phyloP scores from a whole-genome alignment of 2,329 filamentous ascomycete genomes.

The Cercospora canescens region DNA sequence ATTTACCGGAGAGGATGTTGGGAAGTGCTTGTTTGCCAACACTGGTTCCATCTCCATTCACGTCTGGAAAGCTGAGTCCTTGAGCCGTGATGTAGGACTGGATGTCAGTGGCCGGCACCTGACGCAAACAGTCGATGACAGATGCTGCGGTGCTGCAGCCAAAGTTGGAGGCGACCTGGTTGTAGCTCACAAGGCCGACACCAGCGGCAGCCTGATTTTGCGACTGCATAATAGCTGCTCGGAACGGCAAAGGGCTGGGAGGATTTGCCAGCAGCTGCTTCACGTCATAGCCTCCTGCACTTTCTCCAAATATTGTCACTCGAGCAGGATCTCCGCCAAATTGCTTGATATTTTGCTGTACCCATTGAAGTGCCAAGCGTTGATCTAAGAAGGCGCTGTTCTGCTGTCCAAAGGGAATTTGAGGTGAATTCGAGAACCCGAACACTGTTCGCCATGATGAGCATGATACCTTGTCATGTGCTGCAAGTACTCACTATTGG shows the following conservation, averaged over 20 bases:
- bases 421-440: constrained; percentile 32
- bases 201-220: constrained; percentile 9
- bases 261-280: constrained; percentile 22
- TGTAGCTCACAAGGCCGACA: constrained; percentile 12
- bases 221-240: constrained; percentile 25
- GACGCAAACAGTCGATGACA: constrained; percentile 15
- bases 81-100: constrained; percentile 14
- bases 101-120: constrained; percentile 14
- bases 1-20: constrained; percentile 14
- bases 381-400: constrained; percentile 38
- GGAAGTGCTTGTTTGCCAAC: constrained; percentile 16
- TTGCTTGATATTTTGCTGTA: constrained; percentile 53
- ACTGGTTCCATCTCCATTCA: constrained; percentile 16
- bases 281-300: constrained; percentile 21
- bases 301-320: constrained; percentile 30
- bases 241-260: constrained; percentile 22
- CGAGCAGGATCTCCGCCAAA: constrained; percentile 58
- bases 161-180: constrained; percentile 18
- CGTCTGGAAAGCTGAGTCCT: constrained; percentile 26
- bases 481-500: constrained; percentile 11
- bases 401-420: constrained; percentile 32
- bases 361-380: constrained; percentile 36
- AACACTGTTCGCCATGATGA: constrained; percentile 14
- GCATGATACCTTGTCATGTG: neutral
- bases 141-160: constrained; percentile 9